Conservation (phyloP, 2,329 filamentous ascomycete genomes). For the Macroventuria anomochaeta region DNA sequence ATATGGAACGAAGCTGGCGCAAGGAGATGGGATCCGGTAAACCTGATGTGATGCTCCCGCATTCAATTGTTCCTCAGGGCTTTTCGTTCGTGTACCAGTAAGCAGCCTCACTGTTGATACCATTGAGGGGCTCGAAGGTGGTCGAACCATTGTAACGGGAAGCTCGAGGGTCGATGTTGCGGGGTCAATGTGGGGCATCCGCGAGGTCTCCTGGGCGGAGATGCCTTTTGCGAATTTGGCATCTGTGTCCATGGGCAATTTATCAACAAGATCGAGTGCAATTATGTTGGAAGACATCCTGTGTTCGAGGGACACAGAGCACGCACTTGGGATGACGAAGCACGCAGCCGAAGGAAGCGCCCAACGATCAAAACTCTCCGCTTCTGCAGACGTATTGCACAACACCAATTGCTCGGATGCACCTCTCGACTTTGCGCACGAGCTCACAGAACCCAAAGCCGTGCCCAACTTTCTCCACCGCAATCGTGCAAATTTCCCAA, state of each 20-base stretch:
- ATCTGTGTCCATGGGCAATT: not conserved
- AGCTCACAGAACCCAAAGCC: not conserved
- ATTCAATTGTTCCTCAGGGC: not conserved
- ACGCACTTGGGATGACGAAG: not conserved
- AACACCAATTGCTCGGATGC: not conserved
- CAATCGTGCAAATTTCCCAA: slow-evolving; percentile 19
- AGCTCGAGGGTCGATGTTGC: not conserved
- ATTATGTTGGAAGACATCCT: not conserved
- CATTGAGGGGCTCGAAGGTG: not conserved
- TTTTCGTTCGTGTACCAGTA: slow-evolving; percentile 1
- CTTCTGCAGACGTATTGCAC: not conserved
- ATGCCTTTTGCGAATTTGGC: not conserved
- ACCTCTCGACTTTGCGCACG: not conserved
- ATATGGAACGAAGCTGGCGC: slow-evolving; percentile 21
- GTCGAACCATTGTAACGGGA: slow-evolving; percentile 2
- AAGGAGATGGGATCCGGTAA: slow-evolving; percentile 16
- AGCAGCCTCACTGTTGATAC: not conserved
- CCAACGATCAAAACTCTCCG: not conserved
- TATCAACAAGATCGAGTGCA: not conserved
- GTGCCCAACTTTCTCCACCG: not conserved
- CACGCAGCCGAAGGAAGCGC: not conserved
- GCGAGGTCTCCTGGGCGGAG: not conserved
- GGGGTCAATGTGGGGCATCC: slow-evolving; percentile 11
- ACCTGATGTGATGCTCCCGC: not conserved
- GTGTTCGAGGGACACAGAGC: not conserved